phyloP scores from a whole-genome alignment of 164 flowering plant genomes.

The Piper betle region DNA sequence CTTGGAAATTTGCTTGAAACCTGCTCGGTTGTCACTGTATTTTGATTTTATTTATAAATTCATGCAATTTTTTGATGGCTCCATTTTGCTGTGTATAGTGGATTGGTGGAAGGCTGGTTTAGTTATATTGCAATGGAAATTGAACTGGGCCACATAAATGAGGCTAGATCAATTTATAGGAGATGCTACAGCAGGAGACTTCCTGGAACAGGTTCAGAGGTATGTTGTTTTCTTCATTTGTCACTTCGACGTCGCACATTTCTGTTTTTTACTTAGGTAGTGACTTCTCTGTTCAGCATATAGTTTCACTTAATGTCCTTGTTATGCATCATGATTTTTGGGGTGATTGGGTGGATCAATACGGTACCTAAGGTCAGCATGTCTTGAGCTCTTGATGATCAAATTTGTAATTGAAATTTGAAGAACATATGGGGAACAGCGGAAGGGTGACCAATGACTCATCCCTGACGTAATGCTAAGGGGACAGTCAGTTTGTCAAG shows the following conservation, averaged over 20 bases:
- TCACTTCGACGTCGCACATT: neutral
- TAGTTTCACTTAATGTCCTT: neutral
- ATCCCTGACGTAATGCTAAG: no score
- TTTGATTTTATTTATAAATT: neutral
- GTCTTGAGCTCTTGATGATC: no score
- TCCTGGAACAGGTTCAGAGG: slow-evolving; percentile 80
- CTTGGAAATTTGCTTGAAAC: neutral
- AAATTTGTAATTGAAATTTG: no score
- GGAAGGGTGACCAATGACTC: no score
- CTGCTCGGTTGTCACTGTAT: neutral
- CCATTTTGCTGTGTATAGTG: slow-evolving; percentile 26
- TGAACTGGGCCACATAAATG: slow-evolving; percentile 45
- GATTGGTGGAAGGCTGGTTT: slow-evolving; percentile 74
- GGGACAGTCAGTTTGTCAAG: no score
- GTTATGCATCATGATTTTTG: neutral
- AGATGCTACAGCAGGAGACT: slow-evolving; percentile 88
- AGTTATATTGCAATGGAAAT: slow-evolving; percentile 76
- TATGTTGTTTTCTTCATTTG: slow-evolving; percentile 9
- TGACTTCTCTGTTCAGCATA: neutral
- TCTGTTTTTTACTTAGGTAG: no score
- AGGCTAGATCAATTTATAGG: slow-evolving; percentile 74
- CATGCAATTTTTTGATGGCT: neutral
- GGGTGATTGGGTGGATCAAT: neutral
- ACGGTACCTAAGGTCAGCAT: neutral
- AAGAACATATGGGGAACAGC: no score